These are phyloP conservation scores for Plasmodium vinckei DNA, from an alignment of 169 alveolate genomes.

Conservation along the genomic window DNA sequence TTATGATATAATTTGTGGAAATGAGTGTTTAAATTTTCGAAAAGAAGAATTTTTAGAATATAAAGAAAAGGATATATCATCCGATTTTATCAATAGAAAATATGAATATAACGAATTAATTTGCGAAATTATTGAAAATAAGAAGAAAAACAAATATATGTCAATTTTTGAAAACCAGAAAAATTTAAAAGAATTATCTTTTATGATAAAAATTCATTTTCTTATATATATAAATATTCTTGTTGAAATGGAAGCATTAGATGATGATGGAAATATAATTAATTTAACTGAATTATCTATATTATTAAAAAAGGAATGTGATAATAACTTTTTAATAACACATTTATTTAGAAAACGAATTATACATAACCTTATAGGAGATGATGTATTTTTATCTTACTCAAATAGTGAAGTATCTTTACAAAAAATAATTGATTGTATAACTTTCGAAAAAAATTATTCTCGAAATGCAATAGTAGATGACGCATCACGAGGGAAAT, in stretches of 20 bases:
- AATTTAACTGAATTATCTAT: conserved; percentile 82
- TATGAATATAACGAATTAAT: conserved; percentile 69
- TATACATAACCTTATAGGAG: conserved; percentile 60
- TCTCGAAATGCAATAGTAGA: conserved; percentile 57
- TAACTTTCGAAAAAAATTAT: conserved; percentile 68
- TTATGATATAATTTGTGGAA: neutral
- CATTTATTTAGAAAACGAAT: conserved; percentile 56
- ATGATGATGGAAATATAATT: conserved; percentile 77
- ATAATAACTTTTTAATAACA: conserved; percentile 79
- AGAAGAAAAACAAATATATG: conserved; percentile 6
- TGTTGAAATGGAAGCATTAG: conserved; percentile 81
- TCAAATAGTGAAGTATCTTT: conserved; percentile 25
- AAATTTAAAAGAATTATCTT: conserved; percentile 45
- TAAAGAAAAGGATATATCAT: conserved; percentile 27
- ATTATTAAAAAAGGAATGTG: conserved; percentile 78
- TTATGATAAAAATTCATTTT: conserved; percentile 60
- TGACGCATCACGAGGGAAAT: conserved; percentile 48
- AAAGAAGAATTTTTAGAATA: conserved; percentile 28
- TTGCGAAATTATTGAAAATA: conserved; percentile 25
- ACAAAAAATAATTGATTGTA: conserved; percentile 40
- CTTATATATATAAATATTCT: conserved; percentile 78
- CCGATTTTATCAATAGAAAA: conserved; percentile 50
- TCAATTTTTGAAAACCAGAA: conserved; percentile 2
- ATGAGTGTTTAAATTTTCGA: conserved; percentile 5
- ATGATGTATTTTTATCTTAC: conserved; percentile 27